Evolutionary conservation across 164 flowering plant genomes (phyloP), one percentile per base, ranked within the genome.

Genomic region (Magnolia officinalis): DNA sequence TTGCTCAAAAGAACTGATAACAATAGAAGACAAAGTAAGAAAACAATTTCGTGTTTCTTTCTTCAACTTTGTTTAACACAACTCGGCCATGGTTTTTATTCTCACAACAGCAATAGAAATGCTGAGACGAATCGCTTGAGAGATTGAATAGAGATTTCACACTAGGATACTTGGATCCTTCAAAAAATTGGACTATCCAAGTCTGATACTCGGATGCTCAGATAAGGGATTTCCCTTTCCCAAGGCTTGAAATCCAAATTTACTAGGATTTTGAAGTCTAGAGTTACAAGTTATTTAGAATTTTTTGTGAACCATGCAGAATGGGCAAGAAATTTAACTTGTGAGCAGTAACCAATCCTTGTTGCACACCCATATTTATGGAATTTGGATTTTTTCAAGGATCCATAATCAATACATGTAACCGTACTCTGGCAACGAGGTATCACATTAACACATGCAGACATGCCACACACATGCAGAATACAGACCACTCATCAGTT

Each of bases 1-100:
- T 75, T 63, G 70, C 49, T 80, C 51, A 80, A 63, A 73, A 81
- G 74, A 75, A 80, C 69, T 31, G 49, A 82, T 75, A 50, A 80
- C 8, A 67, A 72, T 68, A 7, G 23, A 58, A 16, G 24, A 19
- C 4, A 72, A 75, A 45, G 74, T 7, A 63, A 50, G 16, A 7
- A 69, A 63, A 23, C 26, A 58, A 24, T 68, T 16, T 16, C 13
- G 0, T 64, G 49, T 14, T 16, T 31, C 49, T 13, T 37, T 37
- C 51, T 24, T 24, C 11, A 9, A 29, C 68, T 24, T 37, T 29
- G 50, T 29, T 68, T 29, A 37, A 3, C 45, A 11, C 6, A 5
- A 29, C 18, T 67, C 6, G 8, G n/a, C 10, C 58, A 50, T 10
- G 49, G 18, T 6, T 49, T 70, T 20, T 49, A 13, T 70, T 45